Conservation (phyloP, 2,329 filamentous ascomycete species). For the Coniochaeta sp. region DNA sequence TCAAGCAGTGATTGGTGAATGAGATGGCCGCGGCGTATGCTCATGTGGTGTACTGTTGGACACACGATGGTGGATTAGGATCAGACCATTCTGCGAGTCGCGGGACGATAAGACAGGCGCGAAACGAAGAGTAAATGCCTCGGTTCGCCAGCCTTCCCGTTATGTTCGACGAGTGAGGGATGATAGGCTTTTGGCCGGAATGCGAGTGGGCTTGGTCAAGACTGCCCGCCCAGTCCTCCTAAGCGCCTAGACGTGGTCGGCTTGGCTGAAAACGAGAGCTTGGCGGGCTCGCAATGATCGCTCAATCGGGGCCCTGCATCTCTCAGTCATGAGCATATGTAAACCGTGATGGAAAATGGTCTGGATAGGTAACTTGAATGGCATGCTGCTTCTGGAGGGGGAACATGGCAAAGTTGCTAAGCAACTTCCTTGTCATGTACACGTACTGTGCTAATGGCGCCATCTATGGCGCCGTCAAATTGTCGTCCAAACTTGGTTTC, state of each 20-base stretch:
- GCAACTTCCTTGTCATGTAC: not conserved
- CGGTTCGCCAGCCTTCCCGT: not conserved
- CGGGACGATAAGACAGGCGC: not conserved
- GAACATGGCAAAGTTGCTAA: not conserved
- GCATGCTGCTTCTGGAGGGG: not conserved
- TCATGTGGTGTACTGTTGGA: too few species aligned
- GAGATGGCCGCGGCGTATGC: not conserved
- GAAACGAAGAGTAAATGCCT: not conserved
- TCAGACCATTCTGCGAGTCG: not conserved
- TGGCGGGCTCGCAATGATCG: not conserved
- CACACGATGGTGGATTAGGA: not conserved
- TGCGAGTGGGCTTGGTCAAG: not conserved
- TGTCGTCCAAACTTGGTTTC: slow-evolving; percentile 1
- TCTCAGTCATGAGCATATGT: not conserved
- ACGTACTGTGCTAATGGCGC: too few species aligned
- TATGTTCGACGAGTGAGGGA: not conserved
- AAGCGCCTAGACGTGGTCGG: not conserved
- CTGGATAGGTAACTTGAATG: not conserved
- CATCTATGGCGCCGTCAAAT: not conserved
- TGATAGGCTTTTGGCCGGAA: not conserved
- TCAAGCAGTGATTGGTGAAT: too few species aligned
- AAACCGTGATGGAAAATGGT: not conserved
- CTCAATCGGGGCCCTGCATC: not conserved
- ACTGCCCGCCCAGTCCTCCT: not conserved
- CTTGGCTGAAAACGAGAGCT: not conserved